phyloP scores from a whole-genome alignment of 2,329 filamentous ascomycete species.

The Ceratocystis diversiconidia region DNA sequence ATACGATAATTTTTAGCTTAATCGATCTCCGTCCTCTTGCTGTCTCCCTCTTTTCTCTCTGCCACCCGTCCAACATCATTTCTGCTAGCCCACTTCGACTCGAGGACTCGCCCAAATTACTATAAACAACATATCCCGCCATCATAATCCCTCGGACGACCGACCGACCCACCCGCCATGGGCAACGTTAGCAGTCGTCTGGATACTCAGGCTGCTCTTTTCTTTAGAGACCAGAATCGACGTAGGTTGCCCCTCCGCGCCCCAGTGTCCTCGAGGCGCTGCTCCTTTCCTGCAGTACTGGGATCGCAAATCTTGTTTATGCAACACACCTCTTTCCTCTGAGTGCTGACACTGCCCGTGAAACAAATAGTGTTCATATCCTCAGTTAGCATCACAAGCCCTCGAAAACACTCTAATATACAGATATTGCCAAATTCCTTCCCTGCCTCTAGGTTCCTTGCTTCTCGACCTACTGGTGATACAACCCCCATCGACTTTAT shows the following conservation, averaged over 20 bases:
- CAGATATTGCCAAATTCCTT: slow-evolving; percentile 74
- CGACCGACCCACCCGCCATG: slow-evolving; percentile 41
- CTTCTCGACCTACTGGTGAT: slow-evolving; percentile 59
- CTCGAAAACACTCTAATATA: slow-evolving; percentile 61
- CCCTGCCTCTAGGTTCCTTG: slow-evolving; percentile 64
- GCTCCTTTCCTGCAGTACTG: too few species aligned
- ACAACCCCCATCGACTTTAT: slow-evolving; percentile 73
- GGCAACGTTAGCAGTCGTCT: slow-evolving; percentile 81
- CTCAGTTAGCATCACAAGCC: slow-evolving; percentile 66
- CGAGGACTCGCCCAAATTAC: neutral
- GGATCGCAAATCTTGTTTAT: neutral
- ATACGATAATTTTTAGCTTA: too few species aligned
- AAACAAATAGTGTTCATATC: slow-evolving; percentile 64
- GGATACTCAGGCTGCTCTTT: slow-evolving; percentile 68
- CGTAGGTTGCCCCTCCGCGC: slow-evolving; percentile 42
- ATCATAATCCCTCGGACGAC: neutral
- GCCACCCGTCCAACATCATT: neutral
- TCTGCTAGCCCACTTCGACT: neutral
- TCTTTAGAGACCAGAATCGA: slow-evolving; percentile 80
- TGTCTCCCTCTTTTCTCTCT: neutral
- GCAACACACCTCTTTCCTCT: neutral
- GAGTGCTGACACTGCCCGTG: too few species aligned
- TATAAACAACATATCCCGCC: neutral
- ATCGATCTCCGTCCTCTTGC: neutral
- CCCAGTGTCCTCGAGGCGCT: neutral